These are phyloP conservation scores for Kodamaea laetipori DNA, from an alignment of 805 yeast species.

Conservation along the genomic window DNA sequence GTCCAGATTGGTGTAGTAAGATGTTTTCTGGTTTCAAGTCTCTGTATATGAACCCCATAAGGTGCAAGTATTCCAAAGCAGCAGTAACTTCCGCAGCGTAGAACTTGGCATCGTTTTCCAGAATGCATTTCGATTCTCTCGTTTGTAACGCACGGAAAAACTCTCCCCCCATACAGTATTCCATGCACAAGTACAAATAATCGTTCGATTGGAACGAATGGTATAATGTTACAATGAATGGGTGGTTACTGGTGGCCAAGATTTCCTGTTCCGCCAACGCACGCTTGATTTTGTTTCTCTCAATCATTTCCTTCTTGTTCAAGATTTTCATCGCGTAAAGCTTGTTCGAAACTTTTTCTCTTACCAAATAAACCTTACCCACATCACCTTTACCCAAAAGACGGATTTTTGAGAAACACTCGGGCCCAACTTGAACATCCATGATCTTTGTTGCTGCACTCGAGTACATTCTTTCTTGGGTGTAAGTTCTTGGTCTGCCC, in stretches of 20 bases:
- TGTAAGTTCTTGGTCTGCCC: constrained; percentile 41
- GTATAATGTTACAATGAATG: constrained; percentile 92
- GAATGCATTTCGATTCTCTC: constrained; percentile 77
- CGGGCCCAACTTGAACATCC: constrained; percentile 81
- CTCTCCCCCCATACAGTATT: constrained; percentile 99
- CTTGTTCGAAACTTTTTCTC: constrained; percentile 72
- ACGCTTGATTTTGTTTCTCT: constrained; percentile 90
- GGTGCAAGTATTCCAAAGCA: constrained; percentile 90
- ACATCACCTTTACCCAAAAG: constrained; percentile 97
- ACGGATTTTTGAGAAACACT: constrained; percentile 84
- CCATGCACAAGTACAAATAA: constrained; percentile 91
- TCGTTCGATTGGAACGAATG: constrained; percentile 97
- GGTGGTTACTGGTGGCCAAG: constrained; percentile 92
- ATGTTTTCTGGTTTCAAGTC: constrained; percentile 97
- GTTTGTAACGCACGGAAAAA: constrained; percentile 95
- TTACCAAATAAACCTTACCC: constrained; percentile 91
- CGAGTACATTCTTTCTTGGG: constrained; percentile 63
- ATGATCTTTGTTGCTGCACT: constrained; percentile 71
- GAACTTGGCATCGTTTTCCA: constrained; percentile 86
- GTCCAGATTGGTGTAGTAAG: constrained; percentile 92
- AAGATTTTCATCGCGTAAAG: constrained; percentile 92
- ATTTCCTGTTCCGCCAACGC: constrained; percentile 97
- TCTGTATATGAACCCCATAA: constrained; percentile 96
- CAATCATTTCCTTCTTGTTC: constrained; percentile 89
- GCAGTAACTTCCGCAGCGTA: constrained; percentile 98